These are phyloP conservation scores for Cardiospermum halicacabum DNA, from an alignment of 345 rosid genomes.

Conservation along the genomic window DNA sequence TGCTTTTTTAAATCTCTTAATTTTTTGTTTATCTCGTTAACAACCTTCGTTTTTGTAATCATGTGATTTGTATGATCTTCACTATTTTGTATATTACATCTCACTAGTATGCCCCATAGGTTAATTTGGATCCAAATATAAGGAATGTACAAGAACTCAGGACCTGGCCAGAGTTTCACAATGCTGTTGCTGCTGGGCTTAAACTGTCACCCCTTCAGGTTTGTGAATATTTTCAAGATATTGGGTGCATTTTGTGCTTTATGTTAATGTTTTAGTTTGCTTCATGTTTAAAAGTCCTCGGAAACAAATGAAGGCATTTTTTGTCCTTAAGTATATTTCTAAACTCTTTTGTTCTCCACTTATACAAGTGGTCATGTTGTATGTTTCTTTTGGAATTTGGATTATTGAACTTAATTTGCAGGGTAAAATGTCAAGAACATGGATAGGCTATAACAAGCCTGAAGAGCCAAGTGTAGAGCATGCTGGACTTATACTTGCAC, in stretches of 20 bases:
- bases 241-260: background rate
- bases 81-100: constrained; percentile 15
- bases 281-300: background rate
- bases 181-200: constrained; percentile 97
- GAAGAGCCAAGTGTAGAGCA: constrained; percentile 78
- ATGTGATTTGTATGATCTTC: constrained; percentile 4
- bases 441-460: constrained; percentile 92
- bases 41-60: background rate
- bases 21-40: background rate
- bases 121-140: constrained; percentile 82
- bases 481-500: constrained; percentile 92
- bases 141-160: constrained; percentile 91
- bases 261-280: background rate
- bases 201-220: constrained; percentile 96
- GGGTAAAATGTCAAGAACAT: constrained; percentile 96
- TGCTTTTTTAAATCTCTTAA: background rate
- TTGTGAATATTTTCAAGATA: constrained; percentile 20
- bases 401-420: constrained; percentile 29
- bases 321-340: background rate
- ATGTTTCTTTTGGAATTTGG: constrained; percentile 4
- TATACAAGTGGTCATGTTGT: background rate
- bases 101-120: constrained; percentile 40
- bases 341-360: background rate
- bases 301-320: background rate
- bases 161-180: constrained; percentile 99